Percentiles rank a stretch among this genome's conserved stretches.
phyloP scores from a whole-genome alignment of 306 rosid species.

The Benincasa hispida region DNA sequence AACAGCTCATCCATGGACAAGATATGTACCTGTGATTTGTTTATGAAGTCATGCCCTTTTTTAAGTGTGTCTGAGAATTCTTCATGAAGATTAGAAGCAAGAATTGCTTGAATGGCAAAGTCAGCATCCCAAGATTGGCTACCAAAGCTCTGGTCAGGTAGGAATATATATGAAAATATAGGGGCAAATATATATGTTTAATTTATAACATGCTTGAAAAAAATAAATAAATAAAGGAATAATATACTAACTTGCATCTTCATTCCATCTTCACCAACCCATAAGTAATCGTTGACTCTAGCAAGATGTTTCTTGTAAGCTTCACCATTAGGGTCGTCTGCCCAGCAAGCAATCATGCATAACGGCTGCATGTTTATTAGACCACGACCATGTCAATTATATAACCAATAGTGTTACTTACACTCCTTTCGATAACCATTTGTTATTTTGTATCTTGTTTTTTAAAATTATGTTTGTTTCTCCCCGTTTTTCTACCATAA shows the following conservation, averaged over 20 bases:
- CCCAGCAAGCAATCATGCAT: conserved; percentile 29
- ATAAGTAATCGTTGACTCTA: conserved; percentile 22
- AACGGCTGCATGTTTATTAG: conserved; percentile 11
- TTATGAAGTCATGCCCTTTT: neutral
- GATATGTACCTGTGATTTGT: conserved; percentile 6
- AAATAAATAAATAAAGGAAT: neutral
- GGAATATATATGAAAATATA: too few species aligned
- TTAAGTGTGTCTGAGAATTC: neutral
- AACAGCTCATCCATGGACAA: too few species aligned
- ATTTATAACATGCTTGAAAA: too few species aligned
- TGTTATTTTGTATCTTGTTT: too few species aligned
- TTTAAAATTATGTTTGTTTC: too few species aligned
- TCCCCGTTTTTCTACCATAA: too few species aligned
- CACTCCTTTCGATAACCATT: too few species aligned
- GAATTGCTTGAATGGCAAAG: neutral
- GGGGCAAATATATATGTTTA: too few species aligned
- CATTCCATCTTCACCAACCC: conserved; percentile 36
- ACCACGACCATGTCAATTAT: too few species aligned
- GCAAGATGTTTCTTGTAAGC: conserved; percentile 32
- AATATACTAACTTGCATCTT: conserved; percentile 15
- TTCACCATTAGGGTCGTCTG: conserved; percentile 31
- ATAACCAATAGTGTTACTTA: too few species aligned
- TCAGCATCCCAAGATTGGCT: neutral
- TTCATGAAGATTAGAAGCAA: neutral
- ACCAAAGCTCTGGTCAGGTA: conserved; percentile 16